Evolutionary conservation across 2,329 filamentous ascomycete genomes (phyloP), one percentile per base, ranked within the genome.

Genomic region (Claviceps pazoutovae): DNA sequence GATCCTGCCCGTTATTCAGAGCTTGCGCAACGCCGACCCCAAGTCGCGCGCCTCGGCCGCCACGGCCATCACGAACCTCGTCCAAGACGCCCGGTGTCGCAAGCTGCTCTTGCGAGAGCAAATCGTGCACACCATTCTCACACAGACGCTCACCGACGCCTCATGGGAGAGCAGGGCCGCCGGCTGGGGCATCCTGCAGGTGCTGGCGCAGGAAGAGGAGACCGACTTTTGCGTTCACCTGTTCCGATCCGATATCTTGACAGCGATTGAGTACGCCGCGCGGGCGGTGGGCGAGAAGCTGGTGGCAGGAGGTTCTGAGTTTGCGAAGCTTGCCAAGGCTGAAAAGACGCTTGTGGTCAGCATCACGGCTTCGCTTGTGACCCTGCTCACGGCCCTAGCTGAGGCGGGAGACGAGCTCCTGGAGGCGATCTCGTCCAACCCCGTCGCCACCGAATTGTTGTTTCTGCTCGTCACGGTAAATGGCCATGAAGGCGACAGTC

Each of bases 101-200:
- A 84, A 84, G 64, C 63, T 86, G 52, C 71, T 86, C 21, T 68
- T 85, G 54, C 71, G 81, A 21, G 82, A 86, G 65, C 79, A 83
- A 63, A 71, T 86, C 56, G 80, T 85, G 44, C 75, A 74, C 58
- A 76, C 77, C 50, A 63, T 86, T 44, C 72, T 85, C 54, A 79
- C 74, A 36, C 78, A 84, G 68, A 83, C 79, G 34, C 66, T 85
- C 52, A 80, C 79, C 23, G 82, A 86, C 60, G 68, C 74, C 39
- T 78, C 73, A 53, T 68, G 83, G 50, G 80, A 84, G 65, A 80
- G 79, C 58, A 73, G 78, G 47, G 77, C 80, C 44, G 78, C 80
- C 19, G 82, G 80, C n/a, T 86, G 82, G 82, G 75, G 77, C 13
- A 82, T 84, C 56, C 67, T 86, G 50, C 73, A 75, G 56, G 74